Base-by-base conservation (phyloP, 108 stramenopile genomes). In the Aurantiochytrium sp. region DNA sequence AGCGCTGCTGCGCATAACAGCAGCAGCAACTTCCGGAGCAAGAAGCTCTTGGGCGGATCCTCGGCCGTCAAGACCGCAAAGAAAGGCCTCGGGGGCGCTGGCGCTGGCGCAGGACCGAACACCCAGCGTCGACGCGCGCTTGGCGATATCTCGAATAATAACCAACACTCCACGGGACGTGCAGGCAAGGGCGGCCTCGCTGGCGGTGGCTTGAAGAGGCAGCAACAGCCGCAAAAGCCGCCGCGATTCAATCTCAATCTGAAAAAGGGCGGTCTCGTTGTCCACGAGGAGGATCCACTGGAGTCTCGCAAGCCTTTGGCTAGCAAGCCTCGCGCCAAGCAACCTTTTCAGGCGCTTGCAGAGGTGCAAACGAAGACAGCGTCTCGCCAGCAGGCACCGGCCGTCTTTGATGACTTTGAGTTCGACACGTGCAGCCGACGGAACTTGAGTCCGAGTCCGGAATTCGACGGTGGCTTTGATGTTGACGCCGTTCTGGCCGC, bases 81-180 rank as follows among this genome's bases (percentile, higher is more conserved):
- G 64, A 69, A 69, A 23, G 64, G 64, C 6, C 64, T 69, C 35
- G 64, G 72, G 19, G 72, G 72, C 28, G 28, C 3, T 18, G 23
- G 51, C 49, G 28, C 76, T 1, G 76, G 45, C 55, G 55, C 55
- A 8, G 55, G 55, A 16, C 55, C 55, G 14, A 57, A 57, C 55
- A 57, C 55, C 14, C 55, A 57, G 55, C 55, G 55, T 14, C 76
- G 76, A 8, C 19, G 51, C 23, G 76, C 76, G 76, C 51, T 83
- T 16, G 76, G 76, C n/a, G 76, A 83, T 83, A 83, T 83, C 28
- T 83, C 76, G 28, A 83, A 83, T 45, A 83, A 83, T 45, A 83
- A 53, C 2, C 10, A 12, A 2, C 49, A 53, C 43, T 53, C 49
- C 51, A 35, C 49, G 3, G 76, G 49, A 0, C 76, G 51, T 12